Evolutionary conservation across 345 rosid species (phyloP).

Genomic region (Kandelia obovata): DNA sequence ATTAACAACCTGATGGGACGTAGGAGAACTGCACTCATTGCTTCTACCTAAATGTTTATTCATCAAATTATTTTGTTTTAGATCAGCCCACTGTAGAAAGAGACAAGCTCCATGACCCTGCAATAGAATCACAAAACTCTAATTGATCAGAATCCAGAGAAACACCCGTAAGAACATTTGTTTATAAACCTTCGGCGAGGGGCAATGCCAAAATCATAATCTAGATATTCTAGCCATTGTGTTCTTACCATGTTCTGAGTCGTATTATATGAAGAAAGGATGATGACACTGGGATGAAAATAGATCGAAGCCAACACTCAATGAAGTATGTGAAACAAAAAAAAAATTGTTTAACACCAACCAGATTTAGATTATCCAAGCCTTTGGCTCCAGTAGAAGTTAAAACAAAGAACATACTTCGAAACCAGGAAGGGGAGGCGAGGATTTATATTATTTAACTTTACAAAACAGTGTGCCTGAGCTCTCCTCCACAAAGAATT

Average conservation of each 20-base stretch:
- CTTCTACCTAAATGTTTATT: not conserved
- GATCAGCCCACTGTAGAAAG: slow-evolving; percentile 33
- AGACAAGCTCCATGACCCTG: slow-evolving; percentile 50
- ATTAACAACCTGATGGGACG: not conserved
- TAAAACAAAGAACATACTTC: not conserved
- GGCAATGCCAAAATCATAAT: not conserved
- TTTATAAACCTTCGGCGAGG: not conserved
- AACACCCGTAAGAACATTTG: not conserved
- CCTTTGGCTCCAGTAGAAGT: not conserved
- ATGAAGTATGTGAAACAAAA: not conserved
- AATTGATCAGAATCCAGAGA: slow-evolving; percentile 3
- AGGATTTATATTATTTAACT: too few species aligned
- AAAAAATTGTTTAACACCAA: too few species aligned
- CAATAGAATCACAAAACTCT: slow-evolving; percentile 13
- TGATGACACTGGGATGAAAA: not conserved
- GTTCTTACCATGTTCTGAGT: not conserved
- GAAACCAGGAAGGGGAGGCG: too few species aligned
- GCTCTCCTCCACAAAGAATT: not conserved
- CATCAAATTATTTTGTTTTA: not conserved
- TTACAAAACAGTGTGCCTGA: not conserved
- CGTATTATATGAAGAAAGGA: not conserved
- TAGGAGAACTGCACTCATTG: slow-evolving; percentile 4
- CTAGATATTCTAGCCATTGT: not conserved
- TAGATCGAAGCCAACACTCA: not conserved
- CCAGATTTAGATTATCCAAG: not conserved